Evolutionary conservation across 805 yeast genomes (phyloP).

Genomic region (Ogataea siamensis): DNA sequence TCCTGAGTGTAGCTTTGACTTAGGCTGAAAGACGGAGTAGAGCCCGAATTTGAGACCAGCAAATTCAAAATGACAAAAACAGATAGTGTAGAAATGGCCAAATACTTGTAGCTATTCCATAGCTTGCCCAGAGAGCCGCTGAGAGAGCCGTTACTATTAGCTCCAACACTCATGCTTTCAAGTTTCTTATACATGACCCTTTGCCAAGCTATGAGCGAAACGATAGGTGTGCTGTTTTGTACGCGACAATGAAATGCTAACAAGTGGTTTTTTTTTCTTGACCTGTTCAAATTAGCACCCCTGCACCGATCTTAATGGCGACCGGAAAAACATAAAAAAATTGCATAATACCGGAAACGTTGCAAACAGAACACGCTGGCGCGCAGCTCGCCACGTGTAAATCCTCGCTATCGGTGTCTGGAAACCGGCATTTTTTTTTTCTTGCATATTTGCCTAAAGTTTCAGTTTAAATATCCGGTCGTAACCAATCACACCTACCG

Average conservation of each 20-base stretch:
- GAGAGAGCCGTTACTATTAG: slow-evolving; percentile 7
- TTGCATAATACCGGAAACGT: slow-evolving; percentile 5
- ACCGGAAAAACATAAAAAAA: not conserved
- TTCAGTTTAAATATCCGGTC: not conserved
- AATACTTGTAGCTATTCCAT: slow-evolving; percentile 26
- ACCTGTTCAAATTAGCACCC: slow-evolving; percentile 10
- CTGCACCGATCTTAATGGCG: slow-evolving; percentile 5
- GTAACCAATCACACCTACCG: not conserved
- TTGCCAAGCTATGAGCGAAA: not conserved
- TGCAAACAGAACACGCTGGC: slow-evolving; percentile 9
- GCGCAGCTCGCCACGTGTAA: slow-evolving; percentile 3
- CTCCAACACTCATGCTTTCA: slow-evolving; percentile 18
- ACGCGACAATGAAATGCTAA: not conserved
- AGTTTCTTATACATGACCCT: slow-evolving; percentile 19
- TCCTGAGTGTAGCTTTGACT: slow-evolving; percentile 23
- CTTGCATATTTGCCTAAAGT: not conserved
- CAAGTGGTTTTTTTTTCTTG: slow-evolving; percentile 7
- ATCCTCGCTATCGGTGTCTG: not conserved
- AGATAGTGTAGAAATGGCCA: slow-evolving; percentile 21
- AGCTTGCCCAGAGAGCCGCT: slow-evolving; percentile 10
- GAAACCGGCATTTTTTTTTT: not conserved
- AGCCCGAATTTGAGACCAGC: slow-evolving; percentile 17
- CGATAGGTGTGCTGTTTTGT: not conserved
- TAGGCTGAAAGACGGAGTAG: slow-evolving; percentile 15
- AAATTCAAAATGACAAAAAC: slow-evolving; percentile 24